Base-by-base conservation (phyloP, 2,329 filamentous ascomycete genomes). In the Colletotrichum shisoi region DNA sequence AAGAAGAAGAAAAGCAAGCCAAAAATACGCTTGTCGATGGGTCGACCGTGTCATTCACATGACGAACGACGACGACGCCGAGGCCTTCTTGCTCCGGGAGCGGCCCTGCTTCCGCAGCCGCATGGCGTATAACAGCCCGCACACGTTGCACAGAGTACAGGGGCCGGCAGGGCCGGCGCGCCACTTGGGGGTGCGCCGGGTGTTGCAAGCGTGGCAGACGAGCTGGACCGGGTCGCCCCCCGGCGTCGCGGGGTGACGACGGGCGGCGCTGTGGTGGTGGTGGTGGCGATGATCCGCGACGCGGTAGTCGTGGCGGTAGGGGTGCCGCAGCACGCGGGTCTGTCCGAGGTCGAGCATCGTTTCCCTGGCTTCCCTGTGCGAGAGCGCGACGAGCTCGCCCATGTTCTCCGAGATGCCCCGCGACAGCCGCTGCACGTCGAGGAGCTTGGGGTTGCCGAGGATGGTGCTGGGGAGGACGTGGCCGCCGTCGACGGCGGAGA, bases 141-240 rank as follows among this genome's bases (percentile, higher is more conserved):
- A 59, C 8, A 59, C 57, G 17, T 59, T 59, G 45, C 57, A 59
- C 9, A 59, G 21, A 2, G 34, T 59, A 4, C 45, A 39, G 9
- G 57, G 57, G 19, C 57, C 57, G 15, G 57, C 57, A 6, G 57
- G 57, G 7, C 57, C 57, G 12, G 11, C 49, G 37, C 57, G 57
- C 57, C 57, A 59, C 27, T 59, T 45, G 1, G 57, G 57, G 7
- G 57, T 59, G 21, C 21, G 34, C 1, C 42, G 24, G 15, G 57
- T 11, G n/a, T 42, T 19, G 21, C 57, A 59, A 31, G 8, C 19
- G 11, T 59, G 57, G 57, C 57, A 59, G 45, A 51, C 45, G 34
- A 56, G 45, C 37, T 39, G 57, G 57, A 31, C 21, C 21, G 15
- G 9, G 12, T 15, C n/a, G 9, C 21, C 27, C 4, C 31, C 1